Evolutionary conservation across 441 rosid genomes (phyloP), one percentile per base, ranked within the genome.

Genomic region (Biscutella laevigata): DNA sequence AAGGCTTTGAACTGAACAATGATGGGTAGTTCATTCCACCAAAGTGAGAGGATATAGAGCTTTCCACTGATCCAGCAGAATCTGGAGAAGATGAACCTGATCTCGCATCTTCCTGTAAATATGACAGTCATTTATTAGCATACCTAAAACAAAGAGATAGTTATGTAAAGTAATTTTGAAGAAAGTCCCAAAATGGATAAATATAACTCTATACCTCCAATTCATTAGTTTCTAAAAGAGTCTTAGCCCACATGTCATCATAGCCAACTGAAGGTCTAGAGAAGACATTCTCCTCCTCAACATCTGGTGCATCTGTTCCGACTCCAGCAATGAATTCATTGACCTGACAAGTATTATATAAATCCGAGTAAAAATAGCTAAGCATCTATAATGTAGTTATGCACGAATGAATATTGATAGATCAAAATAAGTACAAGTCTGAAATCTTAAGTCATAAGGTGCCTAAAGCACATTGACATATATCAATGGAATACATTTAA

Each of bases 211-310:
- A 49, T 69, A 89, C 99, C 77, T 81, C 97, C 70, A 86, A 36
- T 58, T 89, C 99, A 60, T 89, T 66, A 52, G 79, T 68, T 69
- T 89, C 99, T 59, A 94, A 68, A 50, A 94, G 94, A 52, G 97
- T 77, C 83, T 94, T 94, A 12, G 99, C 97, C 99, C 99, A 94
- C 95, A 94, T 86, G 77, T 94, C 99, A 67, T 94, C 99, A 68
- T 94, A 94, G 58, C 97, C 89, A 64, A 86, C 88, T 12, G 97
- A 89, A 59, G 91, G 84, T 73, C 95, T 82, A 35, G 97, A 78
- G 61, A 78, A 64, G 28, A 80, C 73, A 68, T 86, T 86, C 69
- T 91, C 96, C 69, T 91, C 96, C 43, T 94, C 97, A 63, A 94
- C 99, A 78, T 94, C 99, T 9, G 99, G 99, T 57, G 99, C 97